Evolutionary conservation across 441 rosid genomes (phyloP).

Genomic region (Raphanus hybrid): DNA sequence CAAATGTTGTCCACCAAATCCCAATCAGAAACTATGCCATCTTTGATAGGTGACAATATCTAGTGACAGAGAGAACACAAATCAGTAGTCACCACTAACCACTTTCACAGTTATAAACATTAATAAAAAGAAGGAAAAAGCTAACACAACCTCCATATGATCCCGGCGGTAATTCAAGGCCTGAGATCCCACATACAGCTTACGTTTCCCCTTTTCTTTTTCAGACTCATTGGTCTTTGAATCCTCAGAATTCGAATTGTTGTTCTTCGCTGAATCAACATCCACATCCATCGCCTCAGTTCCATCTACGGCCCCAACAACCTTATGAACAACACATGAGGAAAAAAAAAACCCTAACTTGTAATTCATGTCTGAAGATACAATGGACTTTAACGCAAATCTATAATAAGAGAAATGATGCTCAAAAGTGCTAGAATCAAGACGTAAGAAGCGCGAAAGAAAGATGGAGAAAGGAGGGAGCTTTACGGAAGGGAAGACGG

Average conservation of each 20-base stretch:
- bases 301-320: conserved; percentile 90
- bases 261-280: conserved; percentile 48
- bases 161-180: conserved; percentile 87
- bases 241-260: conserved; percentile 62
- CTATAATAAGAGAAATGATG: too few species aligned
- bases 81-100: conserved; percentile 1
- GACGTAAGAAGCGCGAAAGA: too few species aligned
- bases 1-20: conserved; percentile 89
- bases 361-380: background rate
- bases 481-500: conserved; percentile 92
- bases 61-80: conserved; percentile 28
- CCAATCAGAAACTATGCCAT: conserved; percentile 92
- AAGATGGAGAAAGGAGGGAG: conserved; percentile 19
- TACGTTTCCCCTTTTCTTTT: conserved; percentile 67
- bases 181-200: conserved; percentile 91
- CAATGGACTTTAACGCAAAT: conserved; percentile 3
- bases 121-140: conserved; percentile 24
- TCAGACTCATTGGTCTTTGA: conserved; percentile 67
- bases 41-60: conserved; percentile 81
- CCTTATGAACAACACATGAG: conserved; percentile 55
- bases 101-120: background rate
- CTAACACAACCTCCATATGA: conserved; percentile 80
- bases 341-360: conserved; percentile 19
- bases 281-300: conserved; percentile 74
- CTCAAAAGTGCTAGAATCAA: too few species aligned